phyloP scores from a whole-genome alignment of 345 rosid species.

The Diplotaxis tenuifolia region DNA sequence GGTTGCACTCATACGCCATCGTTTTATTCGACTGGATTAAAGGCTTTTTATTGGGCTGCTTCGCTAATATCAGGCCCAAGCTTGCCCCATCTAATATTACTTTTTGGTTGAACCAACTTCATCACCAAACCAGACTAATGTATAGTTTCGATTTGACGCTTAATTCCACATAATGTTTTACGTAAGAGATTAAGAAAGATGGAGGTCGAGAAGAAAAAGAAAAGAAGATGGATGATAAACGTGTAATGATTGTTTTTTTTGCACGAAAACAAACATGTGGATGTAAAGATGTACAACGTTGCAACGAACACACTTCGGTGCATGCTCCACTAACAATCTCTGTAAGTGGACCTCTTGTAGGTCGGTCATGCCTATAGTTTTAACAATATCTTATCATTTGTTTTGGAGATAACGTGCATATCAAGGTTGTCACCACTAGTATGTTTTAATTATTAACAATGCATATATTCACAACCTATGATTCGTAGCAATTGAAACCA shows the following conservation, averaged over 20 bases:
- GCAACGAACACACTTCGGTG: slow-evolving; percentile 18
- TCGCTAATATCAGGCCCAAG: background rate
- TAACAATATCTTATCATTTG: background rate
- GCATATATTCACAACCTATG: background rate
- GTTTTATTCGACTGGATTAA: background rate
- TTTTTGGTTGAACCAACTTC: background rate
- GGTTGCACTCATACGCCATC: background rate
- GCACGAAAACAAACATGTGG: slow-evolving; percentile 28
- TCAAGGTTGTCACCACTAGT: background rate
- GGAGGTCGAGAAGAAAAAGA: background rate
- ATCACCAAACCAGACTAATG: background rate
- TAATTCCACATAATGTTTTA: background rate
- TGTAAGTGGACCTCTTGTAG: slow-evolving; percentile 18
- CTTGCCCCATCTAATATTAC: background rate
- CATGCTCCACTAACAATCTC: slow-evolving; percentile 16
- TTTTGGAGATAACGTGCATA: background rate
- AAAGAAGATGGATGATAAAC: background rate
- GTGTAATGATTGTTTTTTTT: slow-evolving; percentile 25
- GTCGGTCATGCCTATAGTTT: slow-evolving; percentile 18
- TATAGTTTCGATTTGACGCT: background rate
- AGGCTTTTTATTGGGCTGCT: background rate
- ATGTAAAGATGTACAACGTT: slow-evolving; percentile 20
- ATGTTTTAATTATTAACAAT: slow-evolving; percentile 1
- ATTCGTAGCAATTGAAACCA: background rate
- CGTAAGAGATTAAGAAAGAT: background rate